These are phyloP conservation scores for Ustanciosporium gigantosporum DNA, from an alignment of 1,284 basidiomycete species.

Conservation along the genomic window DNA sequence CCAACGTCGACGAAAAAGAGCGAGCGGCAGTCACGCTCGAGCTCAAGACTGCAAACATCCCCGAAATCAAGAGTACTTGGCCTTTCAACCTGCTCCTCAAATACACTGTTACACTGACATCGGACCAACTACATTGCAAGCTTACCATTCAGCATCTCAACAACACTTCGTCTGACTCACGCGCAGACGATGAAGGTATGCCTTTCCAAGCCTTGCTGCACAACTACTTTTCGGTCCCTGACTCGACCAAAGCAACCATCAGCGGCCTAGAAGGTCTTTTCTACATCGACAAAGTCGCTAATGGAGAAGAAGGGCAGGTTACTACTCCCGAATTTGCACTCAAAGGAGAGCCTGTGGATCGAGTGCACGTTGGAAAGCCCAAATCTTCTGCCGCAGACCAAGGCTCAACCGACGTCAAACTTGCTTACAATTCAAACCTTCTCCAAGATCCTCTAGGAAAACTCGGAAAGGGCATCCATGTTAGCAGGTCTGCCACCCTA, in stretches of 20 bases:
- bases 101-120: constrained; percentile 38
- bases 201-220: constrained; percentile 62
- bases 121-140: constrained; percentile 41
- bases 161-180: constrained; percentile 4
- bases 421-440: constrained; percentile 29
- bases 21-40: constrained; percentile 30
- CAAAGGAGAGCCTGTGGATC: constrained; percentile 34
- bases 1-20: constrained; percentile 21
- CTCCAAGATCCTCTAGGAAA: constrained; percentile 21
- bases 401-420: constrained; percentile 19
- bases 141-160: constrained; percentile 51
- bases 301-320: constrained; percentile 17
- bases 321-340: constrained; percentile 15
- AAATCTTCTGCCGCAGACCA: constrained; percentile 11
- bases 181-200: constrained; percentile 42
- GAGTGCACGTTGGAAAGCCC: constrained; percentile 32
- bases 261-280: constrained; percentile 33
- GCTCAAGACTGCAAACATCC: constrained; percentile 24
- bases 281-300: constrained; percentile 46
- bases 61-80: constrained; percentile 27
- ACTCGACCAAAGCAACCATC: constrained; percentile 33
- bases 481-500: constrained; percentile 34
- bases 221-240: constrained; percentile 57
- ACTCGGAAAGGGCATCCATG: constrained; percentile 34
- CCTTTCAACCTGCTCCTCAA: constrained; percentile 26